Evolutionary conservation across 140 eudicot species (phyloP).

Genomic region (Bidens hawaiensis): DNA sequence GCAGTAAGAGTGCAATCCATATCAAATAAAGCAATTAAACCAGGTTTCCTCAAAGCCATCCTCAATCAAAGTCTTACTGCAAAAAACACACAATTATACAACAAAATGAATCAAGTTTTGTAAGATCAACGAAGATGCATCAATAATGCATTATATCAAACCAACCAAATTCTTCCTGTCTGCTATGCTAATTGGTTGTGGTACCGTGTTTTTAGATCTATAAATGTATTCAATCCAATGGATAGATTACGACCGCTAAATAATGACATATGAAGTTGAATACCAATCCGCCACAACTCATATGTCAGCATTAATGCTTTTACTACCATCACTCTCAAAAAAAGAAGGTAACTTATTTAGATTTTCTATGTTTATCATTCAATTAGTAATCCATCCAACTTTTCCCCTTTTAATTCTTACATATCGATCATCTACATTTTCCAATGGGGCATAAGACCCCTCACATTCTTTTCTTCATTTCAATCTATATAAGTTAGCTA

Average conservation of each 20-base stretch:
- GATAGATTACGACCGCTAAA: slow-evolving; percentile 7
- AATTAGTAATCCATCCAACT: background rate
- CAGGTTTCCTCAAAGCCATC: slow-evolving; percentile 71
- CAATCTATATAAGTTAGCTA: no score
- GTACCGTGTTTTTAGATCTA: slow-evolving; percentile 15
- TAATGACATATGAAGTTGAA: slow-evolving; percentile 9
- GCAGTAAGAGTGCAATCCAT: slow-evolving; percentile 95
- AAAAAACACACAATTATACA: slow-evolving; percentile 14
- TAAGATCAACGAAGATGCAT: slow-evolving; percentile 1
- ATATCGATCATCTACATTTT: background rate
- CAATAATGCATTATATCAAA: slow-evolving; percentile 2
- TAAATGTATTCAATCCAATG: slow-evolving; percentile 12
- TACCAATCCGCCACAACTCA: slow-evolving; percentile 14
- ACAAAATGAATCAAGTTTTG: slow-evolving; percentile 11
- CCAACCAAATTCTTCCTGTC: slow-evolving; percentile 1
- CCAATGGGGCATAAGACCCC: background rate
- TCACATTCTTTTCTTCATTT: no score
- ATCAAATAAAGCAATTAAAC: slow-evolving; percentile 86
- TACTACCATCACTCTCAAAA: background rate
- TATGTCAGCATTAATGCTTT: slow-evolving; percentile 27
- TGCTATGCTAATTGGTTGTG: slow-evolving; percentile 8
- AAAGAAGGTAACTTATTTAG: slow-evolving; percentile 14
- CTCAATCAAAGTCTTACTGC: slow-evolving; percentile 19
- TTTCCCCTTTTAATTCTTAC: background rate
- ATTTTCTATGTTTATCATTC: slow-evolving; percentile 13